phyloP scores from a whole-genome alignment of 176 grass and related monocot species.

The Echinochloa phyllopogon region DNA sequence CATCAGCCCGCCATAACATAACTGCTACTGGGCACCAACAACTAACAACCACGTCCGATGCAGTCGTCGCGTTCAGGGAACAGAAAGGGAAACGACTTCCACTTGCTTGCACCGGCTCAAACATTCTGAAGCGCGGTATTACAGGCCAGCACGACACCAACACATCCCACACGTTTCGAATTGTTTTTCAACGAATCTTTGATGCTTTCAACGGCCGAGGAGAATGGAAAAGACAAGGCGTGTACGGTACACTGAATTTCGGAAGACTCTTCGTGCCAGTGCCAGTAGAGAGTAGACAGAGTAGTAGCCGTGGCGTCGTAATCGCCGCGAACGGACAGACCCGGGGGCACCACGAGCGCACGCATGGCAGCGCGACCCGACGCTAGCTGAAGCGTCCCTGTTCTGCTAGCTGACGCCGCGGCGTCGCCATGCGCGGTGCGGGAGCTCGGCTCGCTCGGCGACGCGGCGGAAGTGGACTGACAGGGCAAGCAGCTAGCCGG shows the following conservation, averaged over 20 bases:
- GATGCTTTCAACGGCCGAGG: background rate
- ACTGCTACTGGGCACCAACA: no score
- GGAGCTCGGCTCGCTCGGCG: background rate
- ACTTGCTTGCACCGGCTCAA: no score
- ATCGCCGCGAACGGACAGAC: background rate
- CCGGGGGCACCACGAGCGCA: background rate
- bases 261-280: background rate
- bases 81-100: background rate
- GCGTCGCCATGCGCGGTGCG: background rate
- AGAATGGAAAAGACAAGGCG: background rate
- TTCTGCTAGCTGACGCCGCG: background rate
- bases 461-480: background rate
- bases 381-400: background rate
- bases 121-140: no score
- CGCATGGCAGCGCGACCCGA: background rate
- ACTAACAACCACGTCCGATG: background rate
- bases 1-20: background rate
- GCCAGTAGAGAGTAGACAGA: background rate
- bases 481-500: background rate
- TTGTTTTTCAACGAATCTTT: background rate
- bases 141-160: no score
- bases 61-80: background rate
- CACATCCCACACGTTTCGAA: no score
- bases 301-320: background rate
- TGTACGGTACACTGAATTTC: background rate